Base-by-base conservation (phyloP, 2,329 filamentous ascomycete species). In the Hymenoscyphus scutula region DNA sequence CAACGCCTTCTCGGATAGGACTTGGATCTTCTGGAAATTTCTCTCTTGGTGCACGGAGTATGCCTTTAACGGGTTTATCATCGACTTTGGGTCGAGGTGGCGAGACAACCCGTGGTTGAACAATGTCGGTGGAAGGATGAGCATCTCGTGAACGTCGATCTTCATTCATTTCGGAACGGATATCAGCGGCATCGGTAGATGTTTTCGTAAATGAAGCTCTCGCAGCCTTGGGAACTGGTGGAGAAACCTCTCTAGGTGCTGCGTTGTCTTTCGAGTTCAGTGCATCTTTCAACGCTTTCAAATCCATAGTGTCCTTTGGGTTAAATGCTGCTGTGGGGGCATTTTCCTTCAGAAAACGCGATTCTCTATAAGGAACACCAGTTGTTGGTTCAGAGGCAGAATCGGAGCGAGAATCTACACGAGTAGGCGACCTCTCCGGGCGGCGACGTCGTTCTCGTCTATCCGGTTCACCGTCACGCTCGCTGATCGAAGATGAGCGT, bases 11-110 rank as follows among this genome's bases (percentile, higher is more conserved):
- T 23, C 93, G 85, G 38, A 96, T 82, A 0, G 91, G 89, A 68
- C 92, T 89, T 0, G 86, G 85, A 65, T 97, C 89, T 72, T 97
- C 93, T 0, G 94, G 94, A 71, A 97, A 98, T 71, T 89, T 89
- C 29, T 83, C 82, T 17, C 87, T 92, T 0, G 94, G 93, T 60
- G 85, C 84, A 75, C 96, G 95, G 53, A 98, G 81, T 62, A 98
- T 98, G 17, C 92, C 89, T 75, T 90, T 95, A 63, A 91, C 84
- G 3, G 86, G 84, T 67, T 90, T 89, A 48, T 83, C 82, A 19
- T 91, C 88, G 23, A 81, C 78, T 71, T 85, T 83, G n/a, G 71
- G 82, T 76, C 61, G 88, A 1, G 81, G 89, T 1, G 90, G 91
- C 5, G 90, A 89, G 19, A 95, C 89, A 3, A 95, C 78, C n/a